Base-by-base conservation (phyloP, 1,284 basidiomycete genomes). In the Hypsizygus ulmarius region DNA sequence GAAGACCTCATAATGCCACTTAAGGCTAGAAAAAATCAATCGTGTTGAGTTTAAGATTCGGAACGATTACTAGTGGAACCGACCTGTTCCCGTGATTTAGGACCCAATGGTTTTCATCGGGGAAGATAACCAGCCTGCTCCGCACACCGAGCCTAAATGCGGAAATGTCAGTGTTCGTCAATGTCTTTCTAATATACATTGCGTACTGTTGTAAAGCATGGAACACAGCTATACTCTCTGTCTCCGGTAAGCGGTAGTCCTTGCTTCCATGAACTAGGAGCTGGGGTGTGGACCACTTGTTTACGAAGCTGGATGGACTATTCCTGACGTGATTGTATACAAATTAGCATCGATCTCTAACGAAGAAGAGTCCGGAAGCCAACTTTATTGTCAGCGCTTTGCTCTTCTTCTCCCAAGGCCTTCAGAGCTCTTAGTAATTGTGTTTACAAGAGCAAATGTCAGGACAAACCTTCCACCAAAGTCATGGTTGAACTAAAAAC, bases 41-140 rank as follows among this genome's bases (percentile, higher is more conserved):
- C n/a, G n/a, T n/a, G n/a, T n/a, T n/a, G 35, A 18, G 35, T 25
- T 19, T 48, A 16, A 39, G 34, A 36, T 21, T 12, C 27, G 19
- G 14, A 19, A 18, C 21, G 8, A 37, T n/a, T 25, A 7, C 33
- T 10, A 32, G 37, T 8, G 21, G 16, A 48, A 56, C 69, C 29
- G 27, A 81, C 80, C 79, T 87, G 59, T 90, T 90, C 44, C 82
- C 83, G 53, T 84, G 84, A 48, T 88, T 79, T 50, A 87, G 56
- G 8, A 90, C 89, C 90, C 90, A 95, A 65, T 96, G 93, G 60
- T 96, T 96, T 72, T 97, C 94, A 59, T 92, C 85, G 0, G 90
- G 90, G 78, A 97, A 97, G 57, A 94, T 83, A 8, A 97, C 79
- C 41, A 97, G 75, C 42, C 94, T 81, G 53, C 82, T 88, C 4